These are phyloP conservation scores for Lentinula edodes DNA, from an alignment of 768 basidiomycete species.

Conservation along the genomic window DNA sequence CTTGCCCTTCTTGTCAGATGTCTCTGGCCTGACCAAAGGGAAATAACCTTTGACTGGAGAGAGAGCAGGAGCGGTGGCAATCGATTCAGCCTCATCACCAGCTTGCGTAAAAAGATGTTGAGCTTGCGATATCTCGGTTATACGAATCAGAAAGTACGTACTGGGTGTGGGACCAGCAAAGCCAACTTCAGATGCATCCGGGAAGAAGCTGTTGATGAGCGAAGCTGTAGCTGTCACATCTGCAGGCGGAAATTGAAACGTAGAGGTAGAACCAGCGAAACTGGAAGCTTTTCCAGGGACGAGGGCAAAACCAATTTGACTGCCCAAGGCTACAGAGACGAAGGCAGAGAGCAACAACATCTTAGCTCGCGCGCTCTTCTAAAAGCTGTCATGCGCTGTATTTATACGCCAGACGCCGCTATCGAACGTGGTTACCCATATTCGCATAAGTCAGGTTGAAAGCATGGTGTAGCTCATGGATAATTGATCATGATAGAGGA, in stretches of 20 bases:
- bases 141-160: conserved; percentile 16
- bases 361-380: not conserved
- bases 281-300: conserved; percentile 17
- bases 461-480: too few relatives aligned
- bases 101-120: conserved; percentile 18
- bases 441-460: not conserved
- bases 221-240: conserved; percentile 27
- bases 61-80: conserved; percentile 35
- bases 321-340: not conserved
- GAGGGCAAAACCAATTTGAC: not conserved
- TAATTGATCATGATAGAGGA: too few relatives aligned
- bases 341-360: conserved; percentile 1
- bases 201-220: conserved; percentile 28
- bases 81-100: conserved; percentile 36
- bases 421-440: not conserved
- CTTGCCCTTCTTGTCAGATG: conserved; percentile 22
- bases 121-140: not conserved
- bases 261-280: conserved; percentile 37
- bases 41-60: conserved; percentile 30
- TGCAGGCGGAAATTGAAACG: conserved; percentile 37
- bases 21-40: conserved; percentile 36
- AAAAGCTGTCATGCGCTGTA: not conserved
- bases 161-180: conserved; percentile 46
- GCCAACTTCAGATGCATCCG: conserved; percentile 36
- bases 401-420: not conserved